Percentiles rank a stretch among this genome's conserved stretches.
phyloP scores from a whole-genome alignment of 2,329 filamentous ascomycete genomes.

The Scytalidium sp. region DNA sequence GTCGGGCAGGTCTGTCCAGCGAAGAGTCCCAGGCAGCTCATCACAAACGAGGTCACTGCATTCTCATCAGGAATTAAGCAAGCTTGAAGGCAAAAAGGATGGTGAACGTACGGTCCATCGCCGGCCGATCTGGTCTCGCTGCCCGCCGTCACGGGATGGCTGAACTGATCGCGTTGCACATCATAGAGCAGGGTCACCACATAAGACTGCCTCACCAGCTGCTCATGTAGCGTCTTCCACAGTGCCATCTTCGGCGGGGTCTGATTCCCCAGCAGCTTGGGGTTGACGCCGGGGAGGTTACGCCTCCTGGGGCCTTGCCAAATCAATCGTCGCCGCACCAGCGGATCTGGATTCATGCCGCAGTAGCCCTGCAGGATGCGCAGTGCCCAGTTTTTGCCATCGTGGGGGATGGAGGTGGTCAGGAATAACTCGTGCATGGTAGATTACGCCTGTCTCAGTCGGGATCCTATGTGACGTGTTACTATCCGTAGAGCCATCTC shows the following conservation, averaged over 20 bases:
- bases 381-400: conserved; percentile 46
- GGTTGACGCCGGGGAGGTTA: conserved; percentile 20
- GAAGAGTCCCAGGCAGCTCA: conserved; percentile 42
- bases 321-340: conserved; percentile 49
- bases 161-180: conserved; percentile 47
- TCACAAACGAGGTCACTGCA: conserved; percentile 34
- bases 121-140: conserved; percentile 1
- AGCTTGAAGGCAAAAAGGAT: background rate
- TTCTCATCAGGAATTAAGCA: background rate
- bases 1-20: conserved; percentile 61
- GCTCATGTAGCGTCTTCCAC: conserved; percentile 55
- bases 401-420: conserved; percentile 48
- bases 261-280: background rate
- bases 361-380: conserved; percentile 55
- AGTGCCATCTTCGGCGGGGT: conserved; percentile 8
- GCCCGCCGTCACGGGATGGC: conserved; percentile 27
- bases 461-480: no score
- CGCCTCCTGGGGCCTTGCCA: conserved; percentile 44
- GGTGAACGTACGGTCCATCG: conserved; percentile 12
- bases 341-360: conserved; percentile 51
- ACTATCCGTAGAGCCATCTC: no score
- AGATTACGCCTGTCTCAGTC: background rate
- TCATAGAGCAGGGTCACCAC: conserved; percentile 54
- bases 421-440: conserved; percentile 60
- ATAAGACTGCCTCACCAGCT: conserved; percentile 55